These are phyloP conservation scores for Penicillium longicatenatum DNA, from an alignment of 495 filamentous ascomycete genomes.

Conservation along the genomic window DNA sequence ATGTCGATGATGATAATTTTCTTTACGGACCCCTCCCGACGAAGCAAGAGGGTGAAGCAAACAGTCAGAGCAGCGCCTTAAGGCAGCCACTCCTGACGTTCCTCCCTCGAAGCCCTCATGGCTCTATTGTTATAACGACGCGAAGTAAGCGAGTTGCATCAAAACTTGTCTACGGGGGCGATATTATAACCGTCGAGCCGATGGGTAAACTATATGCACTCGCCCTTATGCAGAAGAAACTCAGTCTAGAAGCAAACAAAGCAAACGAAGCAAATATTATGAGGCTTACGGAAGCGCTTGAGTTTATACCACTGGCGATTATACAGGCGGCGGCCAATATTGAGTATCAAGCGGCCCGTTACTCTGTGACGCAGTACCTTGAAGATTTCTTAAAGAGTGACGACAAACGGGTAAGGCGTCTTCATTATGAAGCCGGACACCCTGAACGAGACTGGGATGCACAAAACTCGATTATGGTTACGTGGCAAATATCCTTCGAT, in stretches of 20 bases:
- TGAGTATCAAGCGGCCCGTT: slow-evolving; percentile 16
- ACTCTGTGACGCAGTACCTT: slow-evolving; percentile 36
- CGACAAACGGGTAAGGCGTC: not conserved
- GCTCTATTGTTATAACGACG: slow-evolving; percentile 39
- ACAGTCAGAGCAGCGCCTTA: not conserved
- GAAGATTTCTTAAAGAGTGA: slow-evolving; percentile 26
- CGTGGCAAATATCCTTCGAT: slow-evolving; percentile 38
- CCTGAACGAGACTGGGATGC: slow-evolving; percentile 19
- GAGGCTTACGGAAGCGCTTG: slow-evolving; percentile 37
- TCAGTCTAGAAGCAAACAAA: too few relatives aligned
- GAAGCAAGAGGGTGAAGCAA: slow-evolving; percentile 16
- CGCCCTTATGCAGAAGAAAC: slow-evolving; percentile 42
- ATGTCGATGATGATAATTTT: slow-evolving; percentile 15
- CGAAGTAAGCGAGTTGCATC: slow-evolving; percentile 29
- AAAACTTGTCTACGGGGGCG: slow-evolving; percentile 27
- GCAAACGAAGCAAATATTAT: too few relatives aligned
- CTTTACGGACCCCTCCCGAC: slow-evolving; percentile 15
- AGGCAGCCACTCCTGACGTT: not conserved
- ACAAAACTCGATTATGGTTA: slow-evolving; percentile 25
- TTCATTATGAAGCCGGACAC: not conserved
- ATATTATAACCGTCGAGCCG: slow-evolving; percentile 42
- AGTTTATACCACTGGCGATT: too few relatives aligned
- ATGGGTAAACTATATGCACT: slow-evolving; percentile 34
- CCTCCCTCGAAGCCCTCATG: not conserved
- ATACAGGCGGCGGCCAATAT: slow-evolving; percentile 18